These are phyloP conservation scores for Ceratocystis cacaofunesta DNA, from an alignment of 2,329 filamentous ascomycete genomes.

Conservation along the genomic window DNA sequence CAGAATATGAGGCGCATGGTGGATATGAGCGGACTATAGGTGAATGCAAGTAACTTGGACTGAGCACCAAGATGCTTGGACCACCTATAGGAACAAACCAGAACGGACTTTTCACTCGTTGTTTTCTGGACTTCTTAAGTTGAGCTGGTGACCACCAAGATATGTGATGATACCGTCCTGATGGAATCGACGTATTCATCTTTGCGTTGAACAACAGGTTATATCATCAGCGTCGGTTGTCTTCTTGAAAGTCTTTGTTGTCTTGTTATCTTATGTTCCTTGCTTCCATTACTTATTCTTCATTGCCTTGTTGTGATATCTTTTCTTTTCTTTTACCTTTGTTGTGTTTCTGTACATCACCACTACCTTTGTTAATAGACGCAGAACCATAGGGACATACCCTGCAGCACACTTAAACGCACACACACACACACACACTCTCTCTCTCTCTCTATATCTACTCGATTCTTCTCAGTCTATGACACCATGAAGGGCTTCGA, in stretches of 20 bases:
- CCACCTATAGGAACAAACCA: not conserved
- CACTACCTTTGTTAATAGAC: not conserved
- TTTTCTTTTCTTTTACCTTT: not conserved
- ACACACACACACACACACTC: not conserved
- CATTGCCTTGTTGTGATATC: not conserved
- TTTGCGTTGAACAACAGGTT: not conserved
- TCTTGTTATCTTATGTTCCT: not conserved
- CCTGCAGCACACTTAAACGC: not conserved
- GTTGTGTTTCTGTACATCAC: not conserved
- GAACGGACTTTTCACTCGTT: not conserved
- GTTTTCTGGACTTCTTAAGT: not conserved
- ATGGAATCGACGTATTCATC: not conserved
- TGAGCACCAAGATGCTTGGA: conserved; percentile 1
- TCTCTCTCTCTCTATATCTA: not conserved
- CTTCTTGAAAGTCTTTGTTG: not conserved
- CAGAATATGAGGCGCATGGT: not conserved
- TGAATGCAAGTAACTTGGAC: conserved; percentile 4
- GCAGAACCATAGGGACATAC: not conserved
- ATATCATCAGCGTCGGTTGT: not conserved
- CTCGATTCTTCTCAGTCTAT: too few species aligned
- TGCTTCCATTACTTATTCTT: not conserved
- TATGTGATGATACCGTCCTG: not conserved
- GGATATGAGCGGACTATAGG: not conserved
- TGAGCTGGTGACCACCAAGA: not conserved
- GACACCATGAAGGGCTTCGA: conserved; percentile 9